Conservation (phyloP, 306 rosid genomes). For the Cercis canadensis region DNA sequence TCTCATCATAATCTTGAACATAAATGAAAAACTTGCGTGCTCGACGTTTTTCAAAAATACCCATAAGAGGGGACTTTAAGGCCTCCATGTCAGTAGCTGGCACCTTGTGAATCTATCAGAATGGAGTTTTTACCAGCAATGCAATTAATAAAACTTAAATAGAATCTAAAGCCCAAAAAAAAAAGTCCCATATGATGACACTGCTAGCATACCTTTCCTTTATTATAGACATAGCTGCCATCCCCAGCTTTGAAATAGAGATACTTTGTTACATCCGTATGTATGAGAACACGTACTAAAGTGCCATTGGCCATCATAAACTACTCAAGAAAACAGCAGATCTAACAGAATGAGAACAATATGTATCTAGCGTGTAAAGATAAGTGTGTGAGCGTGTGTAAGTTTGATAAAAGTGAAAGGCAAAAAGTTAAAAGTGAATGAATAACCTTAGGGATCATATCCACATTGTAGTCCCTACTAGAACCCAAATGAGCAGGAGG, state of each 20-base stretch:
- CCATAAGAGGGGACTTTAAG: slow-evolving; percentile 93
- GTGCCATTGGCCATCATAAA: slow-evolving; percentile 99
- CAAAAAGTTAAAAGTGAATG: slow-evolving; percentile 2
- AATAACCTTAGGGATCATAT: slow-evolving; percentile 92
- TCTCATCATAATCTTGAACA: slow-evolving; percentile 82
- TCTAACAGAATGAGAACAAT: slow-evolving; percentile 20
- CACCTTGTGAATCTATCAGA: slow-evolving; percentile 83
- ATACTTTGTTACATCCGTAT: slow-evolving; percentile 96
- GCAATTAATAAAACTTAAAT: slow-evolving; percentile 16
- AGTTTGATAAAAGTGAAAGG: background rate
- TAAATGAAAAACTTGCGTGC: slow-evolving; percentile 92
- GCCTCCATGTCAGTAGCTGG: slow-evolving; percentile 96
- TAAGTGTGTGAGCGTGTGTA: background rate
- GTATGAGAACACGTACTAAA: slow-evolving; percentile 93
- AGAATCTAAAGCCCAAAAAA: background rate
- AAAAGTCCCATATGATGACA: background rate
- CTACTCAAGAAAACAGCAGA: slow-evolving; percentile 39
- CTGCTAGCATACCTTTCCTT: slow-evolving; percentile 64
- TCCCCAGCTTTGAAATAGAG: slow-evolving; percentile 94
- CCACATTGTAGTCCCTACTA: slow-evolving; percentile 93
- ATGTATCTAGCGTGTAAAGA: background rate
- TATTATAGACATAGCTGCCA: slow-evolving; percentile 69
- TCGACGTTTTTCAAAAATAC: slow-evolving; percentile 92
- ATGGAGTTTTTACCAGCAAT: slow-evolving; percentile 26
- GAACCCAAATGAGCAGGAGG: slow-evolving; percentile 91